Evolutionary conservation across 2,329 filamentous ascomycete species (phyloP).

Genomic region (Diaporthe caulivora): DNA sequence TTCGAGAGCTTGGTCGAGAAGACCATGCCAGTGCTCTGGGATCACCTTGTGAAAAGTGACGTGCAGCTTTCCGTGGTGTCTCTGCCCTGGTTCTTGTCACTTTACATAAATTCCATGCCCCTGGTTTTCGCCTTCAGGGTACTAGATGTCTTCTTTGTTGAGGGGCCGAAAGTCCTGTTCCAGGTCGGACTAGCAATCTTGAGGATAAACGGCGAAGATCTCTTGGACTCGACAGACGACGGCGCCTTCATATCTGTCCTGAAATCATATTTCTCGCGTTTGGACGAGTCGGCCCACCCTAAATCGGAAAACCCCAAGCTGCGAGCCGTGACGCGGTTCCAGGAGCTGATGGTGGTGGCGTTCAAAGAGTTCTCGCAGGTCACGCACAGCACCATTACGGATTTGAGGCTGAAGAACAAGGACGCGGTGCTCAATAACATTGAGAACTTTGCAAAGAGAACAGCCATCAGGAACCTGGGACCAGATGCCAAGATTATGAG

Average conservation of each 20-base stretch:
- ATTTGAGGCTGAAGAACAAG: conserved; percentile 92
- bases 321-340: conserved; percentile 92
- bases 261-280: conserved; percentile 91
- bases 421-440: conserved; percentile 95
- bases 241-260: conserved; percentile 96
- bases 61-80: conserved; percentile 98
- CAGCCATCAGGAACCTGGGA: conserved; percentile 93
- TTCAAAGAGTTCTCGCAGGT: conserved; percentile 98
- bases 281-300: conserved; percentile 96
- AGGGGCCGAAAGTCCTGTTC: conserved; percentile 97
- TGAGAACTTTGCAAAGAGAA: conserved; percentile 96
- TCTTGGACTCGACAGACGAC: conserved; percentile 93
- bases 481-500: conserved; percentile 94
- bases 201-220: conserved; percentile 94
- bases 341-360: conserved; percentile 98
- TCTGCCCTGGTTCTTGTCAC: conserved; percentile 95
- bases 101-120: conserved; percentile 99
- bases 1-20: conserved; percentile 99
- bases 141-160: conserved; percentile 96
- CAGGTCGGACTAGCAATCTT: conserved; percentile 97
- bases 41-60: conserved; percentile 96
- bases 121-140: conserved; percentile 97
- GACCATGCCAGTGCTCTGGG: conserved; percentile 98
- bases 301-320: conserved; percentile 96
- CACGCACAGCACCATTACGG: conserved; percentile 91